phyloP scores from a whole-genome alignment of 2,329 filamentous ascomycete genomes.

The Trichocomaceae sp. region DNA sequence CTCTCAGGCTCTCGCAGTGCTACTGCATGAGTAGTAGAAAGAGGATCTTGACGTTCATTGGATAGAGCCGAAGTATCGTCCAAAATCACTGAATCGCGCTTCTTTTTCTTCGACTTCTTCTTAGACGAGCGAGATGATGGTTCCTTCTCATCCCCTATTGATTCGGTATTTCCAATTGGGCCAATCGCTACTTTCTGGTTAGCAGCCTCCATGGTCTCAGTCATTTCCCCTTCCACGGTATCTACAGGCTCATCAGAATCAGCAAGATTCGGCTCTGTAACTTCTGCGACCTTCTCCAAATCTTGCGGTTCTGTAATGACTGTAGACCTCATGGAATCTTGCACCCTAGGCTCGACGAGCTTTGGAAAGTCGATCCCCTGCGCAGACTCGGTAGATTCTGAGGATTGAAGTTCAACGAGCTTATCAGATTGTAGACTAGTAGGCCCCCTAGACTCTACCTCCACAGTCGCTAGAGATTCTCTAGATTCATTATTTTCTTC shows the following conservation, averaged over 20 bases:
- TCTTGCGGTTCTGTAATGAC: neutral
- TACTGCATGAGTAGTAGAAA: neutral
- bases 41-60: neutral
- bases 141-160: neutral
- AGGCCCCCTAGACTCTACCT: neutral
- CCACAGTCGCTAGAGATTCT: neutral
- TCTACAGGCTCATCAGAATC: neutral
- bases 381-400: neutral
- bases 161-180: neutral
- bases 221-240: neutral
- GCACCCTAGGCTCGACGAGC: neutral
- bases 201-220: neutral
- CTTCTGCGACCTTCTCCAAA: neutral
- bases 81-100: conserved; percentile 22
- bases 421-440: neutral
- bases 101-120: conserved; percentile 33
- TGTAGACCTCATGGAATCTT: neutral
- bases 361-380: neutral
- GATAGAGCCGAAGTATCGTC: conserved; percentile 14
- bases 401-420: neutral
- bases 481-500: neutral
- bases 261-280: neutral
- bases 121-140: conserved; percentile 5
- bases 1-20: neutral
- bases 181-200: neutral